phyloP scores from a whole-genome alignment of 495 filamentous ascomycete species.

The Podospora appendiculata region DNA sequence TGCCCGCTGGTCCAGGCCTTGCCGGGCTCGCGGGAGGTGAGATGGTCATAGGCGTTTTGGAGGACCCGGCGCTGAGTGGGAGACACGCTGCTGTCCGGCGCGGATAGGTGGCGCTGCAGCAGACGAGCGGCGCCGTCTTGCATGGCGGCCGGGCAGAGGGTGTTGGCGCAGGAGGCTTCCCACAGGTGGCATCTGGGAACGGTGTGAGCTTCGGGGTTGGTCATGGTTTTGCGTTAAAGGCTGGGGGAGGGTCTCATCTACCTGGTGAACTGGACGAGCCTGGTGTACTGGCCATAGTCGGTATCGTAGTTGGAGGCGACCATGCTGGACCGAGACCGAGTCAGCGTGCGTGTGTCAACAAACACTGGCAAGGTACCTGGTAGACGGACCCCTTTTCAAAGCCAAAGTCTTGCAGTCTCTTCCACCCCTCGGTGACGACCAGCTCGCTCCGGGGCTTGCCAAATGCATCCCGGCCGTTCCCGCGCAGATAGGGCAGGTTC shows the following conservation, averaged over 20 bases:
- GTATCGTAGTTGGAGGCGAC: constrained; percentile 49
- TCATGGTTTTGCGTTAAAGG: too few relatives aligned
- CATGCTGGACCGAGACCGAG: constrained; percentile 19
- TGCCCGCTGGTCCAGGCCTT: constrained; percentile 70
- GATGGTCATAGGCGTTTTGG: constrained; percentile 37
- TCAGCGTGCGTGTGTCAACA: neutral
- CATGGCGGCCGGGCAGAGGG: constrained; percentile 64
- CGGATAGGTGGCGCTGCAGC: constrained; percentile 43
- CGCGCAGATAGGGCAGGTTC: constrained; percentile 47
- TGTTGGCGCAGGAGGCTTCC: constrained; percentile 51
- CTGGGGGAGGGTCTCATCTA: too few relatives aligned
- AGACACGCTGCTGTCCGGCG: constrained; percentile 9
- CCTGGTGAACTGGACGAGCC: constrained; percentile 48
- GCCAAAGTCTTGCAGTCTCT: constrained; percentile 44
- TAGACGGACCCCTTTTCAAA: constrained; percentile 36
- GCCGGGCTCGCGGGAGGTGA: constrained; percentile 47
- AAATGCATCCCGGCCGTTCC: constrained; percentile 41
- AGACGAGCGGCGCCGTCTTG: constrained; percentile 62
- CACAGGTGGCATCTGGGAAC: constrained; percentile 61
- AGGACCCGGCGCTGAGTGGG: constrained; percentile 30
- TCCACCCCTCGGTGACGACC: constrained; percentile 51
- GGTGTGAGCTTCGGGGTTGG: too few relatives aligned
- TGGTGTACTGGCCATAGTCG: constrained; percentile 33
- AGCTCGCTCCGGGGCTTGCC: constrained; percentile 40
- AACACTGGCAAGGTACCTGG: neutral